These are phyloP conservation scores for Penicillium sp. DNA, from an alignment of 2,329 filamentous ascomycete species.

Conservation along the genomic window DNA sequence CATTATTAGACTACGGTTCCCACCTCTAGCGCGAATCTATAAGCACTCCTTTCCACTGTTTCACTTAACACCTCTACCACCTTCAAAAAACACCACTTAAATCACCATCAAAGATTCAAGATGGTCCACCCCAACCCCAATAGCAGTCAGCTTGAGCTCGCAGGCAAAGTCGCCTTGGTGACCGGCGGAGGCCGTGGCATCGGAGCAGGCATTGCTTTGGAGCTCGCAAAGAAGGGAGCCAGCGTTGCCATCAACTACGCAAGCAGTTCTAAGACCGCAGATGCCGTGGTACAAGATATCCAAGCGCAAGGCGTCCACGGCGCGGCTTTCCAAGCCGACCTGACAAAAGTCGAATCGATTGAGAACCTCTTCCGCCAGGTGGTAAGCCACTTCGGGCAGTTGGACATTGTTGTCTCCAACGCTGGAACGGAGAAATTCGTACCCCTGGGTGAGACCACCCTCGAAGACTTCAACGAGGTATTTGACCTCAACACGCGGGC, in stretches of 20 bases:
- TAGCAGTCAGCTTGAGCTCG: slow-evolving; percentile 19
- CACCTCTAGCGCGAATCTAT: neutral
- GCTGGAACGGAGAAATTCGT: slow-evolving; percentile 50
- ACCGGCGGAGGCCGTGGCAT: slow-evolving; percentile 43
- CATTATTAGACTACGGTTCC: slow-evolving; percentile 3
- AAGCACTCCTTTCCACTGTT: neutral
- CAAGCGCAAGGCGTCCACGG: slow-evolving; percentile 63
- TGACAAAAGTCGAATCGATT: slow-evolving; percentile 64
- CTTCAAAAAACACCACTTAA: neutral
- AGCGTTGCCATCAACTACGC: slow-evolving; percentile 47
- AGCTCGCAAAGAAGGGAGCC: slow-evolving; percentile 42
- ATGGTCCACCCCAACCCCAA: slow-evolving; percentile 22
- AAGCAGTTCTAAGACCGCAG: slow-evolving; percentile 63
- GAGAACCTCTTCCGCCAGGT: slow-evolving; percentile 63
- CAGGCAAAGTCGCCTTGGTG: slow-evolving; percentile 41
- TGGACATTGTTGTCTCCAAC: slow-evolving; percentile 49
- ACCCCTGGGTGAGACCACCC: slow-evolving; percentile 23
- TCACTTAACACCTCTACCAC: neutral
- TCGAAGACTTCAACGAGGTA: slow-evolving; percentile 49
- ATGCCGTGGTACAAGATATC: slow-evolving; percentile 66
- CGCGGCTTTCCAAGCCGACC: slow-evolving; percentile 66
- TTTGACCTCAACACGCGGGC: slow-evolving; percentile 63
- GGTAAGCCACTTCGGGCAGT: slow-evolving; percentile 53
- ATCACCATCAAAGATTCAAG: neutral
- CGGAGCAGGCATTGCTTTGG: slow-evolving; percentile 43